phyloP scores from a whole-genome alignment of 257 asterid genomes.

The Eustoma russellianum region DNA sequence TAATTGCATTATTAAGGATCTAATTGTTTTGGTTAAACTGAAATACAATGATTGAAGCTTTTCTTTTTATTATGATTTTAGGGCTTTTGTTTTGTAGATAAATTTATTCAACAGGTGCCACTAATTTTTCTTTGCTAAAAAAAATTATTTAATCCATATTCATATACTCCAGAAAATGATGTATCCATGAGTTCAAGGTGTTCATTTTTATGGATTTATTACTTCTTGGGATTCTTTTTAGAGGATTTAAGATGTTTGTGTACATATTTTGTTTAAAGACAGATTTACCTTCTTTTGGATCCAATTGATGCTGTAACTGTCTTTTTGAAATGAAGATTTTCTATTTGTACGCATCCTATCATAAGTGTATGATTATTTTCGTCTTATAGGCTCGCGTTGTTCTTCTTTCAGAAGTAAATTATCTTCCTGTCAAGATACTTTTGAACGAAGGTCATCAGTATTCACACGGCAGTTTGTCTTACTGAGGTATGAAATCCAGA shows the following conservation, averaged over 20 bases:
- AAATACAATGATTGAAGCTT: background rate
- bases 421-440: background rate
- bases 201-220: background rate
- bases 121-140: background rate
- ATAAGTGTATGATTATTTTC: background rate
- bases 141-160: background rate
- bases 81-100: background rate
- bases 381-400: background rate
- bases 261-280: background rate
- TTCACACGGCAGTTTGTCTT: constrained; percentile 14
- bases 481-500: constrained; percentile 11
- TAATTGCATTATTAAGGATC: background rate
- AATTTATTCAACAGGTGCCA: background rate
- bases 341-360: too few species aligned
- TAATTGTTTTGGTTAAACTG: background rate
- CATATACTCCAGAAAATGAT: background rate
- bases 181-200: too few species aligned
- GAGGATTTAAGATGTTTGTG: background rate
- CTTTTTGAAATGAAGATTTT: constrained; percentile 2
- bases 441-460: background rate
- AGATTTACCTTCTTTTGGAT: background rate
- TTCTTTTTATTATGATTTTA: background rate
- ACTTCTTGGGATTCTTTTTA: background rate
- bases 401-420: background rate
- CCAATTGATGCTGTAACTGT: background rate